Percentiles rank a stretch among this genome's conserved stretches.
These are phyloP conservation scores for Alisma plantagoaquatica DNA, from an alignment of 106 monocot genomes.

Conservation along the genomic window DNA sequence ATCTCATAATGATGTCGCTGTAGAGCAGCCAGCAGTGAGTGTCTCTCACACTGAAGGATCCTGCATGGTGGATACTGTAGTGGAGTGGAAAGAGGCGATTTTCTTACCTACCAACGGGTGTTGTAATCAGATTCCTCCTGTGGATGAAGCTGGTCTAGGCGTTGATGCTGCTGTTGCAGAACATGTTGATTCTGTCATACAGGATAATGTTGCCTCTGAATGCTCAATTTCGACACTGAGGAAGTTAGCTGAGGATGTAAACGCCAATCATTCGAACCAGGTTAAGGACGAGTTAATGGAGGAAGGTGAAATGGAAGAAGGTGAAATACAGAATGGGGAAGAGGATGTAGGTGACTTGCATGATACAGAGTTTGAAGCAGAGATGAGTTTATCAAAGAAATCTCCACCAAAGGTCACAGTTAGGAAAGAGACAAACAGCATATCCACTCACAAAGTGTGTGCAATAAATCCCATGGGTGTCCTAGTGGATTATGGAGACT, in stretches of 20 bases:
- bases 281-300: no score
- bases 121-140: not conserved
- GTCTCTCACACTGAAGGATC: no score
- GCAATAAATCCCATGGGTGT: not conserved
- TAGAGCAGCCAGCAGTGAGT: not conserved
- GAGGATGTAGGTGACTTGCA: slow-evolving; percentile 14
- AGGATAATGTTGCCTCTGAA: slow-evolving; percentile 1
- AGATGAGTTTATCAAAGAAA: slow-evolving; percentile 5
- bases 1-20: no score
- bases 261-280: not conserved
- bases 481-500: not conserved
- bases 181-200: not conserved
- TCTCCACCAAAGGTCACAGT: not conserved
- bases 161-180: not conserved
- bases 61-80: not conserved
- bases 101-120: not conserved
- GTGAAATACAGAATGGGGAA: slow-evolving; percentile 50
- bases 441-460: not conserved
- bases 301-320: slow-evolving; percentile 42
- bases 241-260: slow-evolving; percentile 4
- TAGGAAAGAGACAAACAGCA: no score
- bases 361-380: slow-evolving; percentile 3
- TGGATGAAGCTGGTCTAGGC: not conserved
- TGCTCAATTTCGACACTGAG: no score
- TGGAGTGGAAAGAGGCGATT: not conserved